Evolutionary conservation across 208 protist species (phyloP).

Genomic region (Wallacemonas sp.): DNA sequence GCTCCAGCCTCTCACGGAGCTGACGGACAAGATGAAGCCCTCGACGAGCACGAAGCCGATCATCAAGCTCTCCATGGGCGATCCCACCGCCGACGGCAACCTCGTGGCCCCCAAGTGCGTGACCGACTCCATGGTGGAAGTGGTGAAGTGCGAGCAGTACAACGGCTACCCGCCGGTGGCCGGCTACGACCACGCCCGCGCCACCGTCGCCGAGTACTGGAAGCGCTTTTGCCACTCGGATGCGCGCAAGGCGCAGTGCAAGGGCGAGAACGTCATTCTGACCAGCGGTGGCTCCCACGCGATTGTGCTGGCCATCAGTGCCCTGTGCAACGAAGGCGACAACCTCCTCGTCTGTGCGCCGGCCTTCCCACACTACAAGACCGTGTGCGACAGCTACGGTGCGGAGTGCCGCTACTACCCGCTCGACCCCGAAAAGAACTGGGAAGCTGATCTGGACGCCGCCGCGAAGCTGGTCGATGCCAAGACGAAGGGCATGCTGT

Average conservation of each 20-base stretch:
- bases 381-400: slow-evolving; percentile 50
- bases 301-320: slow-evolving; percentile 69
- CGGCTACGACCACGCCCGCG: slow-evolving; percentile 26
- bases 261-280: slow-evolving; percentile 50
- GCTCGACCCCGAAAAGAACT: slow-evolving; percentile 69
- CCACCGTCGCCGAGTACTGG: slow-evolving; percentile 31
- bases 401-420: slow-evolving; percentile 61
- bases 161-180: slow-evolving; percentile 48
- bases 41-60: slow-evolving; percentile 9
- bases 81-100: slow-evolving; percentile 56
- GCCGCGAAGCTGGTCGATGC: slow-evolving; percentile 65
- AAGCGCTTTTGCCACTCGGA: slow-evolving; percentile 2
- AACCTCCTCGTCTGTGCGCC: slow-evolving; percentile 84
- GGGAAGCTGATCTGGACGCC: slow-evolving; percentile 80
- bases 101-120: slow-evolving; percentile 23
- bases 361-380: slow-evolving; percentile 89
- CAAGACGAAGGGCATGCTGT: slow-evolving; percentile 73
- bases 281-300: slow-evolving; percentile 75
- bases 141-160: slow-evolving; percentile 14
- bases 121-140: slow-evolving; percentile 33
- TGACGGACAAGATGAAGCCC: slow-evolving; percentile 24
- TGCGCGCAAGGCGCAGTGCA: slow-evolving; percentile 20
- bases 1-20: slow-evolving; percentile 18
- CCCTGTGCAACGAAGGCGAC: slow-evolving; percentile 57
- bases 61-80: slow-evolving; percentile 55